Percentiles rank a stretch among this genome's conserved stretches.
Evolutionary conservation across 495 filamentous ascomycete genomes (phyloP).

Genomic region (Margaritispora aquatica): DNA sequence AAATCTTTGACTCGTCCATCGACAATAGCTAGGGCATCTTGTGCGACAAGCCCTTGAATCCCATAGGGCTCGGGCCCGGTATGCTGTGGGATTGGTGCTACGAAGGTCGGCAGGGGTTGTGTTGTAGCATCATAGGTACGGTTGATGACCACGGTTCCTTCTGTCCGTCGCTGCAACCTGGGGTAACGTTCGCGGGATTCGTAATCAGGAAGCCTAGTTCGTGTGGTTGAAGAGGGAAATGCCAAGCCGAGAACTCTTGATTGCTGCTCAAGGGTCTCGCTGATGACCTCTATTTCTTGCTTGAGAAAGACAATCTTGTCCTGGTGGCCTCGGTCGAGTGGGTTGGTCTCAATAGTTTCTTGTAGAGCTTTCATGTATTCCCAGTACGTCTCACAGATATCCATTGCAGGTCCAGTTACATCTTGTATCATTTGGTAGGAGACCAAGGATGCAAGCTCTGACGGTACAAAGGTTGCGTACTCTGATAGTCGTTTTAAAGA

Average conservation of each 20-base stretch:
- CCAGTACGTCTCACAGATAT: slow-evolving; percentile 23
- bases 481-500: slow-evolving; percentile 14
- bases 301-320: slow-evolving; percentile 29
- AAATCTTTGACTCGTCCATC: slow-evolving; percentile 6
- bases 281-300: slow-evolving; percentile 33
- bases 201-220: background rate
- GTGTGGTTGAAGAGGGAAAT: background rate
- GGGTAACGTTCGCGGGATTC: background rate
- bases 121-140: background rate
- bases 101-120: background rate
- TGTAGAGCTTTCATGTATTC: slow-evolving; percentile 31
- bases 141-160: background rate
- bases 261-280: slow-evolving; percentile 22
- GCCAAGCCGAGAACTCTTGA: slow-evolving; percentile 6
- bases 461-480: slow-evolving; percentile 29
- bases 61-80: slow-evolving; percentile 18
- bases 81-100: background rate
- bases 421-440: slow-evolving; percentile 27
- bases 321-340: slow-evolving; percentile 30
- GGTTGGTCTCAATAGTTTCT: slow-evolving; percentile 28
- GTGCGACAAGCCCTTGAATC: slow-evolving; percentile 25
- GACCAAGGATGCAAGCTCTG: slow-evolving; percentile 31
- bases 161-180: background rate
- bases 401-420: slow-evolving; percentile 22
- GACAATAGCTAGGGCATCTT: slow-evolving; percentile 20